Evolutionary conservation across 345 rosid species (phyloP).

Genomic region (Heritiera fomes): DNA sequence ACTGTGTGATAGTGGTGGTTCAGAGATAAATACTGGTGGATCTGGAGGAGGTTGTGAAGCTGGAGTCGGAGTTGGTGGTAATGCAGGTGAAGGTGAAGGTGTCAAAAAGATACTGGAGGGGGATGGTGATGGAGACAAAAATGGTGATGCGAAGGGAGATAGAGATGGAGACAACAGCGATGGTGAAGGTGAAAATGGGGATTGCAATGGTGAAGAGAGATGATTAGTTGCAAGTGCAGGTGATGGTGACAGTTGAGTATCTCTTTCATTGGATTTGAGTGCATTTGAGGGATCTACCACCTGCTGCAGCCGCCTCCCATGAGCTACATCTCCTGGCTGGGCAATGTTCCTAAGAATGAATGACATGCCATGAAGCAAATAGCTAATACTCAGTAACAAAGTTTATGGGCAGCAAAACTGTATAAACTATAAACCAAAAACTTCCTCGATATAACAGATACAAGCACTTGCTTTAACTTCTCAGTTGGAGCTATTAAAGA

Average conservation of each 20-base stretch:
- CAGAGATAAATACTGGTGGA: constrained; percentile 13
- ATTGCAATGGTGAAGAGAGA: constrained; percentile 25
- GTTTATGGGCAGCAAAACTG: not conserved
- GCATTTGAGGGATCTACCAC: constrained; percentile 21
- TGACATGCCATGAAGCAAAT: constrained; percentile 17
- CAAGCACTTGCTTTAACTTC: too few species aligned
- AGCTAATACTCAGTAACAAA: not conserved
- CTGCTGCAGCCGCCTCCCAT: constrained; percentile 45
- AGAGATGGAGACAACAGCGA: constrained; percentile 30
- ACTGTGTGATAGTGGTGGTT: constrained; percentile 22
- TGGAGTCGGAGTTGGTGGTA: constrained; percentile 30
- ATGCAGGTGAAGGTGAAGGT: constrained; percentile 39
- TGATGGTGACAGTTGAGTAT: constrained; percentile 18
- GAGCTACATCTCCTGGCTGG: constrained; percentile 29
- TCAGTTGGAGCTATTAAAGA: too few species aligned
- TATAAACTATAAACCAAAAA: not conserved
- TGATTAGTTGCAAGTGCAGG: constrained; percentile 18
- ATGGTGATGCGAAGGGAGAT: constrained; percentile 32
- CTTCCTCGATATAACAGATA: not conserved
- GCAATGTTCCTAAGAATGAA: constrained; percentile 36
- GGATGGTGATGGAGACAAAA: constrained; percentile 33
- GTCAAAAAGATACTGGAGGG: constrained; percentile 30
- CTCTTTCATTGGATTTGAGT: constrained; percentile 11
- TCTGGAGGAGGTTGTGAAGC: constrained; percentile 24
- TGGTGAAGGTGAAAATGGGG: constrained; percentile 35